These are phyloP conservation scores for Mortierella sp. DNA, from an alignment of 371 early-diverging fungal genomes.

Conservation along the genomic window DNA sequence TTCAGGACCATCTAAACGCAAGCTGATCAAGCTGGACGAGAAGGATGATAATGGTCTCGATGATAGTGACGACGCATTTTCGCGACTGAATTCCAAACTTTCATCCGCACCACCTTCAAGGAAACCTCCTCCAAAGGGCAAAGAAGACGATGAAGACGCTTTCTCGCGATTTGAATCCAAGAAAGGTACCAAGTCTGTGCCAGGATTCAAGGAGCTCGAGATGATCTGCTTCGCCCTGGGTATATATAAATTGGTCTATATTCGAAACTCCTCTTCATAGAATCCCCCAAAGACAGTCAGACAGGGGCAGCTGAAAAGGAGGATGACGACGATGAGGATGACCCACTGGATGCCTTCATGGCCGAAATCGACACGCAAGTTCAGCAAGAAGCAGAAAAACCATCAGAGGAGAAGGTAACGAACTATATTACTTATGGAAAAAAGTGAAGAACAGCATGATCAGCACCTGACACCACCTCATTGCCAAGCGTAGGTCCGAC, in stretches of 20 bases:
- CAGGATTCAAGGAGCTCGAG: not conserved
- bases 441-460: not conserved
- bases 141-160: slow-evolving; percentile 36
- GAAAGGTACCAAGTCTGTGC: slow-evolving; percentile 8
- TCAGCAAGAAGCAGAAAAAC: slow-evolving; percentile 60
- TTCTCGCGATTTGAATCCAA: slow-evolving; percentile 29
- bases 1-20: slow-evolving; percentile 36
- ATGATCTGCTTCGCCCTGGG: not conserved
- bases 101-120: not conserved
- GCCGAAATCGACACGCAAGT: slow-evolving; percentile 77
- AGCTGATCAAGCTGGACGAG: slow-evolving; percentile 31
- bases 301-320: not conserved
- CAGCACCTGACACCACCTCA: not conserved
- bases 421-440: not conserved
- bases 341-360: slow-evolving; percentile 94
- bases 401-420: slow-evolving; percentile 57
- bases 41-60: not conserved
- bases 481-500: slow-evolving; percentile 54
- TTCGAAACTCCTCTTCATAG: slow-evolving; percentile 2
- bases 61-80: slow-evolving; percentile 15
- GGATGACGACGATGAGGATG: slow-evolving; percentile 73
- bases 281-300: not conserved
- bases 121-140: slow-evolving; percentile 1
- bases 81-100: slow-evolving; percentile 1
- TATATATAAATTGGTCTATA: too few relatives aligned